Conservation (phyloP, 169 alveolate species). For the Theileria orientalis region DNA sequence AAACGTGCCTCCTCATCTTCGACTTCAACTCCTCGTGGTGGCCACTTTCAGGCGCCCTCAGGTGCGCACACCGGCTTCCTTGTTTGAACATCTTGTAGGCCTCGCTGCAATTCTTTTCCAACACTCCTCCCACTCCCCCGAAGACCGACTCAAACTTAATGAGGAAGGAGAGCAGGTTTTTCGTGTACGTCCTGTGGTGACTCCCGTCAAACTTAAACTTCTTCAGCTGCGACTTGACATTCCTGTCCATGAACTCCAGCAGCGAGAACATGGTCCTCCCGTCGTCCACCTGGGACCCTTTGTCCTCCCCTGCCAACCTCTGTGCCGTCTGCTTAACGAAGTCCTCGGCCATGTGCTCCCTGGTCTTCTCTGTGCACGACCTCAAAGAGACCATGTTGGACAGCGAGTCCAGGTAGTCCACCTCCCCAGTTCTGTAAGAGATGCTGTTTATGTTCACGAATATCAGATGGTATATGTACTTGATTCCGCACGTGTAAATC, state of each 20-base stretch:
- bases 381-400: constrained; percentile 11
- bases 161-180: neutral
- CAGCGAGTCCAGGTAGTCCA: constrained; percentile 14
- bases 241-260: constrained; percentile 9
- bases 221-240: neutral
- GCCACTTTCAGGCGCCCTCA: neutral
- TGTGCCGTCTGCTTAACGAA: neutral
- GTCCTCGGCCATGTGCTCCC: neutral
- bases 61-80: neutral
- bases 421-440: neutral
- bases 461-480: constrained; percentile 8
- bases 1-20: neutral
- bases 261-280: neutral
- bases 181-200: neutral
- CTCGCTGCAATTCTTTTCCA: constrained; percentile 12
- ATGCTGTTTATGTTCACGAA: neutral
- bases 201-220: neutral
- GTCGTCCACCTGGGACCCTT: neutral
- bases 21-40: neutral
- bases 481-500: constrained; percentile 13
- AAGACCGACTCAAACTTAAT: neutral
- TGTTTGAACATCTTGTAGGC: neutral
- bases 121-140: neutral
- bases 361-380: neutral
- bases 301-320: neutral